These are phyloP conservation scores for Fusarium sp. DNA, from an alignment of 2,329 filamentous ascomycete species.

Conservation along the genomic window DNA sequence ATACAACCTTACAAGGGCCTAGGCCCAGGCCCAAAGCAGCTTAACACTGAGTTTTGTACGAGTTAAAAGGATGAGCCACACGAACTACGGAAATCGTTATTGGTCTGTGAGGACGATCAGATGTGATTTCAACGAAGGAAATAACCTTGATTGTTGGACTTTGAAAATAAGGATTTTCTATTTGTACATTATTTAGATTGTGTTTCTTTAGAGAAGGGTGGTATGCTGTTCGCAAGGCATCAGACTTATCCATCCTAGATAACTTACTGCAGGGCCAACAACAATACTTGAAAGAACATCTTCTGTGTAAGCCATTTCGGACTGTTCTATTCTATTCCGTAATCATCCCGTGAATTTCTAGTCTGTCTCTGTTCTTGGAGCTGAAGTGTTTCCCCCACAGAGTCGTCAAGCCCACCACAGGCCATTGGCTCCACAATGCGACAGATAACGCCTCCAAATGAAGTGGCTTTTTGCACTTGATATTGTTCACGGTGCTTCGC, in stretches of 20 bases:
- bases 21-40: conserved; percentile 46
- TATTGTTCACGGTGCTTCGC: conserved; percentile 29
- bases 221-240: not conserved
- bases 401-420: not conserved
- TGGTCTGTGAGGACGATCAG: conserved; percentile 19
- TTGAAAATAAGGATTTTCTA: not conserved
- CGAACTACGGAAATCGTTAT: conserved; percentile 18
- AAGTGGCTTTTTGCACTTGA: conserved; percentile 26
- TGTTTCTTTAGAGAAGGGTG: not conserved
- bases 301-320: not conserved
- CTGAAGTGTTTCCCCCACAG: conserved; percentile 15
- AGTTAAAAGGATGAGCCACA: conserved; percentile 7
- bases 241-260: no score
- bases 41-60: conserved; percentile 32
- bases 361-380: conserved; percentile 1
- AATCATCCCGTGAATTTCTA: not conserved
- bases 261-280: not conserved
- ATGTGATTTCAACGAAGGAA: not conserved
- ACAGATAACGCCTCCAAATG: conserved; percentile 13
- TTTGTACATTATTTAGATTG: not conserved
- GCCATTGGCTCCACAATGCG: conserved; percentile 17
- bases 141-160: conserved; percentile 1
- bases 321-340: not conserved
- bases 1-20: conserved; percentile 33
- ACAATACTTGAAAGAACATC: not conserved